A percentile compares a stretch with the other conserved stretches of the same genome.
phyloP scores from a whole-genome alignment of 176 grass and related monocot genomes.

The Carex scoparia region DNA sequence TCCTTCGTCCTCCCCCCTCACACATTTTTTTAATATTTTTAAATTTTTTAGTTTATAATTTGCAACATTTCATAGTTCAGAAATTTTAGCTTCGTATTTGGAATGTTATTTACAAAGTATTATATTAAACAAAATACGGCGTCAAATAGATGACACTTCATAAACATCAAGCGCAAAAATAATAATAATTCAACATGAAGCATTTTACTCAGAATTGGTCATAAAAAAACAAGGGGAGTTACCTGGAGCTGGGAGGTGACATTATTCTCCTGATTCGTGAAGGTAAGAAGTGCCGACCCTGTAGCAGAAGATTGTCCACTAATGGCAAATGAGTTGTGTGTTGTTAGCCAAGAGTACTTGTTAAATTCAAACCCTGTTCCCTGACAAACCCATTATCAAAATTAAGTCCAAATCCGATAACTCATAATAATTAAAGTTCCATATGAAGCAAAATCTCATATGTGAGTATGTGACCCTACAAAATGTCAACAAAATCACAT shows the following conservation, averaged over 20 bases:
- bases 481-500: not conserved
- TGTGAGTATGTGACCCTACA: no score
- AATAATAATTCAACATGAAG: not conserved
- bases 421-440: not conserved
- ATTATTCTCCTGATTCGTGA: conserved; percentile 74
- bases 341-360: conserved; percentile 82
- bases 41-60: no score
- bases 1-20: no score
- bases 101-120: no score
- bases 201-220: not conserved
- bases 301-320: conserved; percentile 34
- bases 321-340: conserved; percentile 91
- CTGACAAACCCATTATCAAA: not conserved
- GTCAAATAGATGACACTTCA: not conserved
- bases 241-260: conserved; percentile 68
- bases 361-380: conserved; percentile 52
- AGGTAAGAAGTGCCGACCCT: conserved; percentile 43
- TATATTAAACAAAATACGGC: not conserved
- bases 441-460: not conserved
- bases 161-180: not conserved
- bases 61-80: no score
- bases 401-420: not conserved
- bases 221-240: not conserved
- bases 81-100: no score
- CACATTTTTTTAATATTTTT: no score